Evolutionary conservation across 805 yeast species (phyloP), one percentile per base, ranked within the genome.

Genomic region (Candida koratica): DNA sequence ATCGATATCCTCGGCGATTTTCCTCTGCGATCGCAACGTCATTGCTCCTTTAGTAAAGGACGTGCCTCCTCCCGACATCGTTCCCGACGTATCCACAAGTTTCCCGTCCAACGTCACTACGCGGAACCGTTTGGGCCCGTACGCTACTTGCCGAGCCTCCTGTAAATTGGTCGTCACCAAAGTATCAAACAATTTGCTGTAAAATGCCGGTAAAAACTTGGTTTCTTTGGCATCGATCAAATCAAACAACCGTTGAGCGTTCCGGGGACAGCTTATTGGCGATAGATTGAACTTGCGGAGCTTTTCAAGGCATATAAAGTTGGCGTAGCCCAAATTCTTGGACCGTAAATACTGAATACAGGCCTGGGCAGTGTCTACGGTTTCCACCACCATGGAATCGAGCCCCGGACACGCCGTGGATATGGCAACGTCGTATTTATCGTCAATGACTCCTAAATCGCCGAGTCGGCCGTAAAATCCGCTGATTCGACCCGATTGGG

Each of bases 51-150:
- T 73, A 12, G 74, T 70, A 6, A 71, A 73, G 25, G 73, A 66
- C 37, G 70, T 73, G 36, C 97, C 98, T 61, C 99, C 99, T 49
- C 99, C 99, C 31, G 95, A 79, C 81, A 94, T 80, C 1, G 97
- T 85, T 58, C 99, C 99, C 2, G 95, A 84, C 11, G 81, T 78
- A 50, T 89, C 97, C 38, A 93, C 90, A 15, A 93, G 65, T 48
- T 87, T 83, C 16, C 99, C 99, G 56, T 85, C 95, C 6, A 88
- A 56, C 0, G 97, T 88, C 0, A 94, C 97, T 16, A 90, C 97
- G 48, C 95, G 74, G 71, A 77, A 84, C 49, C 97, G 68, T 47
- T 69, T 77, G 3, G 70, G 59, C 1, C 95, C 93, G 62, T 82
- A 90, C 0, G 98, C 97, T 19, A 90, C 93, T 26, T 71, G 63